phyloP scores from a whole-genome alignment of 2,329 filamentous ascomycete species.

The Beauveria sp. region DNA sequence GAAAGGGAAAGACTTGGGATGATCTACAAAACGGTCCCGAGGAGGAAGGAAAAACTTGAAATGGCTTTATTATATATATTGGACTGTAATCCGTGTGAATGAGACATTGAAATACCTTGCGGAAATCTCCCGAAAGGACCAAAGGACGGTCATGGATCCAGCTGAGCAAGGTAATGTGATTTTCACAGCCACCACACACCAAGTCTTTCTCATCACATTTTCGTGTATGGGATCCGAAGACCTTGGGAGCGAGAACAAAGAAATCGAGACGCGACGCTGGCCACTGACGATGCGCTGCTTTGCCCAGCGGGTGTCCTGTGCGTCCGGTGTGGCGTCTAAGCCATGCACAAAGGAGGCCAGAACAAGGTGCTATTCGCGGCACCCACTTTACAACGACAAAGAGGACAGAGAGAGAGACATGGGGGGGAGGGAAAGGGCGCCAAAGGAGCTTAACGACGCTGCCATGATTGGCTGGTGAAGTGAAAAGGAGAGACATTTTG shows the following conservation, averaged over 20 bases:
- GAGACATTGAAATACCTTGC: neutral
- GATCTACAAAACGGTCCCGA: neutral
- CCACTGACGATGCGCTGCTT: neutral
- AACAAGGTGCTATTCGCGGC: neutral
- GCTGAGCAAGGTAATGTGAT: neutral
- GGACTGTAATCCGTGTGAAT: neutral
- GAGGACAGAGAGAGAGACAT: neutral
- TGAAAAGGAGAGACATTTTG: too few species aligned
- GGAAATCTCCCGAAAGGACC: neutral
- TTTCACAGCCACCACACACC: neutral
- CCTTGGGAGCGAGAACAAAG: neutral
- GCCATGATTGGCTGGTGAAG: too few species aligned
- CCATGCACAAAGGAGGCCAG: neutral
- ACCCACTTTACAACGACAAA: neutral
- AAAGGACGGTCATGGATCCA: neutral
- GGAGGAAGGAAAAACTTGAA: neutral
- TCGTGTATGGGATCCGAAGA: neutral
- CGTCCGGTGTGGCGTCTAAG: constrained; percentile 7
- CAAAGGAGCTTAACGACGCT: too few species aligned
- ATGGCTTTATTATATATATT: neutral
- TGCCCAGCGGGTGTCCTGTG: constrained; percentile 1
- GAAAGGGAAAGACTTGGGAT: neutral
- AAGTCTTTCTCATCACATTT: neutral
- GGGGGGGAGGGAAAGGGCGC: too few species aligned
- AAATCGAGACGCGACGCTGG: neutral